phyloP scores from a whole-genome alignment of 2,329 filamentous ascomycete species.

The Dothideomycetes sp. region DNA sequence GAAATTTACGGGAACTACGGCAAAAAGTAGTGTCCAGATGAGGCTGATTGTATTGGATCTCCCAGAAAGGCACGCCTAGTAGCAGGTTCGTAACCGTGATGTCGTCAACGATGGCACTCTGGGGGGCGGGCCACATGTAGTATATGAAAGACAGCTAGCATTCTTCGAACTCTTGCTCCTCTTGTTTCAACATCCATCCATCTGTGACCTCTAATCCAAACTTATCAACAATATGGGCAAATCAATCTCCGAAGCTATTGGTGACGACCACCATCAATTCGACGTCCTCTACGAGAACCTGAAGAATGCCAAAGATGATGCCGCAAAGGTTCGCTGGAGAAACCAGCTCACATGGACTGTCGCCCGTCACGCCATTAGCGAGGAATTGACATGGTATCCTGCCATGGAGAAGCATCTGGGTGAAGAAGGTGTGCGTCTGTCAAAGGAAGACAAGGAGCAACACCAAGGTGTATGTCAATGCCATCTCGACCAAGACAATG shows the following conservation, averaged over 20 bases:
- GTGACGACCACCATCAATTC: slow-evolving; percentile 34
- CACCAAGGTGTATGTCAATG: slow-evolving; percentile 23
- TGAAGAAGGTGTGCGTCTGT: slow-evolving; percentile 23
- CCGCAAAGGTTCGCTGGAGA: slow-evolving; percentile 37
- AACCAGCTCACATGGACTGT: slow-evolving; percentile 48
- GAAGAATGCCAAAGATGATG: slow-evolving; percentile 32
- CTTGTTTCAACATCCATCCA: background rate
- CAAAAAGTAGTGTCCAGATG: background rate
- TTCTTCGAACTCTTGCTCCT: background rate
- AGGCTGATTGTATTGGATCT: background rate
- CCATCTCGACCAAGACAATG: slow-evolving; percentile 1
- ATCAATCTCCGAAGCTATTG: slow-evolving; percentile 31
- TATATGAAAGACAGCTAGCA: too few relatives aligned
- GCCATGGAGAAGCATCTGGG: slow-evolving; percentile 29
- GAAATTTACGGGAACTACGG: background rate
- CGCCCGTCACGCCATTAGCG: slow-evolving; percentile 42
- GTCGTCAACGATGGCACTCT: background rate
- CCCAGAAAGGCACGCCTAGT: background rate
- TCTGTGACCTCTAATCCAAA: background rate
- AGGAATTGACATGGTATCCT: slow-evolving; percentile 38
- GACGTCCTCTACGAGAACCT: slow-evolving; percentile 37
- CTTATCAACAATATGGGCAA: slow-evolving; percentile 13
- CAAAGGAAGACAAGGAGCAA: slow-evolving; percentile 27
- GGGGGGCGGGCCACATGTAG: background rate
- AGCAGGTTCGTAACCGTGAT: background rate